Base-by-base conservation (phyloP, 1,139 yeast genomes). In the Trichomonascaceae sp. region DNA sequence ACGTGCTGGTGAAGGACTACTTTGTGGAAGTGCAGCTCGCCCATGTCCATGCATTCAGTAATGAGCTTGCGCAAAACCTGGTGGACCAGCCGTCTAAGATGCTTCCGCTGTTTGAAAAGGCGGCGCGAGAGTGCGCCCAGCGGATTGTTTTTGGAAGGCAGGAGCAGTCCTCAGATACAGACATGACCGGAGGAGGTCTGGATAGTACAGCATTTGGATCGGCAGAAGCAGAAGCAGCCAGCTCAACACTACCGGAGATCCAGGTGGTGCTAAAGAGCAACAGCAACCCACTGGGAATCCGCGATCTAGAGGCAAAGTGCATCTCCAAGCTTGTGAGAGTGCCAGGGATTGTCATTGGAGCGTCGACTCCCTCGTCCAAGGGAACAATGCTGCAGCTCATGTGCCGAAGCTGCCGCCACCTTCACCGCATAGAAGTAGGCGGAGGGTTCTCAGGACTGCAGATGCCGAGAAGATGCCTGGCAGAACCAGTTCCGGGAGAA, bases 271-370 rank as follows among this genome's bases (percentile, higher is more conserved):
- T 92, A 35, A 69, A 68, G 43, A 79, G 93, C 5, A 74, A 74
- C 38, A 79, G 94, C 5, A 72, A 75, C 40, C 73, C 75, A 39
- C 68, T 78, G 2, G 68, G 92, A 1, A 73, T 92, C 40, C 71
- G 98, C 50, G 75, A 84, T 40, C 66, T 92, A 42, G 92, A 80
- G 52, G 80, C 96, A 1, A 82, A 78, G 32, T 84, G 82, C 52
- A 87, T 92, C 42, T 75, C 96, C 25, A 81, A 81, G 57, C 76
- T 92, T 39, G 92, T 92, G 26, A 69, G 95, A 38, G 74, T 92
- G 26, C 82, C 94, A 27, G 99, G 98, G 29, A 92, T 92, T 45
- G 71, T 92, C 46, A 89, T 92, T 38, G 80, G 93, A 27, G 82
- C 97, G 1, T 81, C 95, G 2, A 89, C 93, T 15, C 66, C 89